A percentile compares a stretch with the other conserved stretches of the same genome.
Evolutionary conservation across 306 rosid genomes (phyloP).

Genomic region (Cotoneaster glaucophyllus): DNA sequence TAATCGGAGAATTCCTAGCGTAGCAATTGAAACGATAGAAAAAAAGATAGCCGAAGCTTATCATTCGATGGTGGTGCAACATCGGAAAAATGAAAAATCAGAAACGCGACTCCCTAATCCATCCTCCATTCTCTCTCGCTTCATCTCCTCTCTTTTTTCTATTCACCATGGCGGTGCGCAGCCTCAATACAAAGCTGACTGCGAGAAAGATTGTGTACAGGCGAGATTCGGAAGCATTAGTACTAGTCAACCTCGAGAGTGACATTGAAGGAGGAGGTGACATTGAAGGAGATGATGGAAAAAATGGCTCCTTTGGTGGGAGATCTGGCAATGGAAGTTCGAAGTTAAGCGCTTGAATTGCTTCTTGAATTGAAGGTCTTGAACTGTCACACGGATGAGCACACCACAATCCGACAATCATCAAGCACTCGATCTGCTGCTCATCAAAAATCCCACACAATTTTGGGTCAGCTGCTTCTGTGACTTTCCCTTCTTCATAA

Average conservation of each 20-base stretch:
- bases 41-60: neutral
- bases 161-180: no score
- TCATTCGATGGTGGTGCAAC: no score
- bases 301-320: neutral
- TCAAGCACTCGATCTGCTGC: conserved; percentile 10
- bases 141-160: no score
- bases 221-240: neutral
- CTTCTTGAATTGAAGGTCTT: neutral
- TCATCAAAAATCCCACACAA: neutral
- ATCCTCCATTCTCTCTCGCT: no score
- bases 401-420: conserved; percentile 21
- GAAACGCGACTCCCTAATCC: no score
- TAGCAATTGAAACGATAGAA: neutral
- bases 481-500: neutral
- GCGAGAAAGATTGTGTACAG: no score
- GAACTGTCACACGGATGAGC: neutral
- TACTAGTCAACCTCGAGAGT: neutral
- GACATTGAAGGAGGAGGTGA: neutral
- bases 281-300: neutral
- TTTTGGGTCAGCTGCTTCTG: neutral
- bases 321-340: neutral
- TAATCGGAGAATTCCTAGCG: neutral
- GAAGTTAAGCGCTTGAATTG: conserved; percentile 1
- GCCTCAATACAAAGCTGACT: no score
- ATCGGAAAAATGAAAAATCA: no score